Conservation (phyloP, 2,329 filamentous ascomycete genomes). For the Colletotrichum aenigma region DNA sequence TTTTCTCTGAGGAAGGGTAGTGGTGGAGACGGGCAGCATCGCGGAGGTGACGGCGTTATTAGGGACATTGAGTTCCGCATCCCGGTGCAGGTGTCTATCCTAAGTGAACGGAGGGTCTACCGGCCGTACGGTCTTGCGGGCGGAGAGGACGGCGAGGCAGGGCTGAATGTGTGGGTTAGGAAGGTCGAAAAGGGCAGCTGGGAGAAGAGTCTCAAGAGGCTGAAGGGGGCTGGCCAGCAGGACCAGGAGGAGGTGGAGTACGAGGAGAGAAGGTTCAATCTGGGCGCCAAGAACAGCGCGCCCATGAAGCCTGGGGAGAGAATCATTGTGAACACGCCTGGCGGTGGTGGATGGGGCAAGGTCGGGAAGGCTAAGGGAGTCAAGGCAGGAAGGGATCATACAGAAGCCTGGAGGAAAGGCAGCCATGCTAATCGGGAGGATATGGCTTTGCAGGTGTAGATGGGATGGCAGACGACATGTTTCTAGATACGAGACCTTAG, state of each 20-base stretch:
- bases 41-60: conserved; percentile 75
- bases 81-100: conserved; percentile 76
- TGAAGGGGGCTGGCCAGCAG: conserved; percentile 32
- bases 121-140: conserved; percentile 82
- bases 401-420: conserved; percentile 57
- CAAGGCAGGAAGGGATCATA: conserved; percentile 57
- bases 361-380: conserved; percentile 61
- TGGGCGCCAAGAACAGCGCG: conserved; percentile 82
- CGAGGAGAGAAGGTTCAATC: conserved; percentile 69
- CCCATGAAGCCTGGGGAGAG: conserved; percentile 77
- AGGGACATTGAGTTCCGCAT: conserved; percentile 82
- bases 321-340: conserved; percentile 79
- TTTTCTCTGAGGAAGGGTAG: conserved; percentile 70
- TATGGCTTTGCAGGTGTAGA: conserved; percentile 58
- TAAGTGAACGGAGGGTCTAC: conserved; percentile 79
- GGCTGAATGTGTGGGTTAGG: conserved; percentile 87
- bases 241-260: conserved; percentile 45
- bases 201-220: conserved; percentile 45
- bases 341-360: conserved; percentile 78
- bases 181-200: conserved; percentile 65
- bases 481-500: not conserved
- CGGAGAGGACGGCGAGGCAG: conserved; percentile 78
- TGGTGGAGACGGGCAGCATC: conserved; percentile 68
- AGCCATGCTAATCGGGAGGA: conserved; percentile 63
- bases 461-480: not conserved